Evolutionary conservation across 768 basidiomycete genomes (phyloP).

Genomic region (Daedaleopsis sinensis): DNA sequence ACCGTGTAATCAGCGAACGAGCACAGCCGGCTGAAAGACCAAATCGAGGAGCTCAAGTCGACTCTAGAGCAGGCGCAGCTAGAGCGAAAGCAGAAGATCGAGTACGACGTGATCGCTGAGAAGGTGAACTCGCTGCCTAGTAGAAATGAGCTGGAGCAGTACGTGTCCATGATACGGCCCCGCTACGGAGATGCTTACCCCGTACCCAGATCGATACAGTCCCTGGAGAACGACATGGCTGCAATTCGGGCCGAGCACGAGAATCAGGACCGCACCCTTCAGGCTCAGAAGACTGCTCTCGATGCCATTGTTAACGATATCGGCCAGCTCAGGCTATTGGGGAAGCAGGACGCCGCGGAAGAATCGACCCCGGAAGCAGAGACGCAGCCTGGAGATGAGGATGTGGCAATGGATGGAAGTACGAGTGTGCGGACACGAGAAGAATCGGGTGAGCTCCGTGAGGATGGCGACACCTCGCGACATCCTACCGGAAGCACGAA

Average conservation of each 20-base stretch:
- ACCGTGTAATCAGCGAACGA: slow-evolving; percentile 58
- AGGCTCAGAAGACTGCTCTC: slow-evolving; percentile 68
- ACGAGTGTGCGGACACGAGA: slow-evolving; percentile 20
- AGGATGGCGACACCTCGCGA: slow-evolving; percentile 17
- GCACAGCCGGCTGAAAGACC: slow-evolving; percentile 62
- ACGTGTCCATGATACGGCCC: slow-evolving; percentile 32
- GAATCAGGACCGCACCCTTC: slow-evolving; percentile 65
- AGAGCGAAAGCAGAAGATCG: slow-evolving; percentile 76
- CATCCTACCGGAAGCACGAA: slow-evolving; percentile 40
- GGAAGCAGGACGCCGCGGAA: slow-evolving; percentile 59
- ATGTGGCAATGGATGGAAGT: slow-evolving; percentile 28
- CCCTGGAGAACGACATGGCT: slow-evolving; percentile 77
- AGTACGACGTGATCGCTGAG: slow-evolving; percentile 84
- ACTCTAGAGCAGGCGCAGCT: slow-evolving; percentile 80
- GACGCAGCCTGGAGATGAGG: slow-evolving; percentile 26
- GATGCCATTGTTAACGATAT: slow-evolving; percentile 68
- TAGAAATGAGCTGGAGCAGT: slow-evolving; percentile 79
- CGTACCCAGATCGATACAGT: slow-evolving; percentile 57
- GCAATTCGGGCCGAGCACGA: slow-evolving; percentile 78
- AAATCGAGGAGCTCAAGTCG: slow-evolving; percentile 79
- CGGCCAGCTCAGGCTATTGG: slow-evolving; percentile 61
- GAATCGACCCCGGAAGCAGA: slow-evolving; percentile 54
- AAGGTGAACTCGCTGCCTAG: slow-evolving; percentile 78
- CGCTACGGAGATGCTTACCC: not conserved
- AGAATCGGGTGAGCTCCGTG: slow-evolving; percentile 27